Base-by-base conservation (phyloP, 129 eudicot genomes). In the Flaveria brownii region DNA sequence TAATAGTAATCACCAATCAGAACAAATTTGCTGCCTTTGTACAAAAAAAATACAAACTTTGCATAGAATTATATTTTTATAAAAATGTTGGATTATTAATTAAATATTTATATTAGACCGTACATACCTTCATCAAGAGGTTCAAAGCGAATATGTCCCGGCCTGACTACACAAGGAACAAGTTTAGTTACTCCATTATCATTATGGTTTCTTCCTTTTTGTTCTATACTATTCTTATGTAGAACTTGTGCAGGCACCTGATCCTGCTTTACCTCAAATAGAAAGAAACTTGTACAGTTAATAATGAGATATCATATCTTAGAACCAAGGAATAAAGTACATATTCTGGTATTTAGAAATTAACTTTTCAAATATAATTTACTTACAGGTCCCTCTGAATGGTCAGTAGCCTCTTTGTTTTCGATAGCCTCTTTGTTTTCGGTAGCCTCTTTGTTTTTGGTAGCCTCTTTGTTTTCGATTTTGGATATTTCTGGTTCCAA, bases 71-170 rank as follows among this genome's bases (percentile, higher is more conserved):
- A 9, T 9, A 7, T 33, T 28, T n/a, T 5, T 30, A 33, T 6
- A 39, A 65, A 68, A 68, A 39, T 20, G 2, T 66, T 41, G 9
- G 1, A 54, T 68, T 55, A 22, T 42, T 18, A 25, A 33, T 6
- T 62, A 63, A 20, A 55, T 78, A 50, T 25, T 55, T 25, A 12
- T 20, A 72, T 18, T 68, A 68, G 25, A 60, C 57, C 10, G 20
- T 62, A 8, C 39, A 33, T 42, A 91, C 99, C 99, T 86, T 88
- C 81, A 39, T 79, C 92, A 52, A 82, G 82, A 69, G 92, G 92
- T 77, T 88, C 91, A 78, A 91, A 91, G 22, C 97, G 97, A 73
- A 95, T 91, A 76, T 91, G 96, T 36, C 99, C 99, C 20, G 97
- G 99, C 78, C 84, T 92, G 72, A 89, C 76, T 28, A 79, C 86